Evolutionary conservation across 306 rosid species (phyloP), one percentile per base, ranked within the genome.

Genomic region (Gynostemma pentaphyllum): DNA sequence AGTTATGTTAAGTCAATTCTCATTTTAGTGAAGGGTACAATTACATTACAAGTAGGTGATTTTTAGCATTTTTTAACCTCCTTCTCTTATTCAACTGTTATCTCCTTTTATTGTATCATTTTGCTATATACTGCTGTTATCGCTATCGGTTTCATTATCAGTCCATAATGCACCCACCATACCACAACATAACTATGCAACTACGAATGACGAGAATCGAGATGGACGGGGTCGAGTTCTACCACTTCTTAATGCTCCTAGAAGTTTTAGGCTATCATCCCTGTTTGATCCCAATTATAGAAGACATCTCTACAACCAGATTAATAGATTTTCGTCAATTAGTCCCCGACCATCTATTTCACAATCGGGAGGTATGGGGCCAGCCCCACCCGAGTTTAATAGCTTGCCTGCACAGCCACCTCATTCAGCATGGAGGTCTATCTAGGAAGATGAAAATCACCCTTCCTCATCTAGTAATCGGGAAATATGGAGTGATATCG

Each of bases 251-350:
- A 67, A 76, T 56, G 85, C 94, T 45, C 88, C 76, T 49, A 83
- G 96, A 78, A 85, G 84, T 66, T 87, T 87, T 72, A 80, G 76
- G 70, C 97, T 89, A 62, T 87, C 96, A 40, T 75, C 72, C 56
- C 74, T 87, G 29, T 79, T 90, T 48, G 91, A 90, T 53, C 76
- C 88, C 64, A 85, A 78, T 71, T 90, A 87, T 81, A 78, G 96
- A 75, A 83, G 89, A 75, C 78, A 74, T 64, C 57, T 90, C 24
- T 68, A 44, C 70, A 80, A 73, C n/a, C 75, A 78, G 55, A 57
- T 72, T 18, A 74, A 87, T 66, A 32, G 81, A 60, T 66, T 80
- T 63, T 21, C 78, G 26, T 40, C 69, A 23, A 39, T 68, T 54
- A 70, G 64, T 41, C 82, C 9, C 32, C 37, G 70, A 5, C 67